These are phyloP conservation scores for Pichia norvegensis DNA, from an alignment of 1,139 yeast genomes.

Conservation along the genomic window DNA sequence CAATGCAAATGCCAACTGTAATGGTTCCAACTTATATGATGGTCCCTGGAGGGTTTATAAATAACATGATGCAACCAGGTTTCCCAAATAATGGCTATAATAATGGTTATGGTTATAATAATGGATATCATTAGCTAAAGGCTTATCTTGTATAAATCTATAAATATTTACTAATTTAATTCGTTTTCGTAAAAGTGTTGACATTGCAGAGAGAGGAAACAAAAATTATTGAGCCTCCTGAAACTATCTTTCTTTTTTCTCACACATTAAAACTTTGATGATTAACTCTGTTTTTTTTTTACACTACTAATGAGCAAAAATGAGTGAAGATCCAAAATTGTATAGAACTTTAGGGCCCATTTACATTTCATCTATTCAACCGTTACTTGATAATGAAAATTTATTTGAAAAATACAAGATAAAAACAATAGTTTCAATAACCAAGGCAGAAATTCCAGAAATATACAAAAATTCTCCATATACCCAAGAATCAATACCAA, in stretches of 20 bases:
- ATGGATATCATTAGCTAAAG: neutral
- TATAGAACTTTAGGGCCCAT: conserved; percentile 57
- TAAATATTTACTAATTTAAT: neutral
- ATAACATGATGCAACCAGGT: conserved; percentile 6
- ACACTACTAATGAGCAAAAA: neutral
- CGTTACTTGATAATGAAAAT: conserved; percentile 40
- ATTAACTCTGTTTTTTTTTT: neutral
- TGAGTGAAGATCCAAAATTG: conserved; percentile 14
- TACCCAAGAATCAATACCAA: conserved; percentile 52
- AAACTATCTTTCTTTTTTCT: too few relatives aligned
- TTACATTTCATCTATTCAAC: conserved; percentile 52
- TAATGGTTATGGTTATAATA: neutral
- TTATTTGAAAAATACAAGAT: conserved; percentile 42
- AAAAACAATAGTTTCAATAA: conserved; percentile 60
- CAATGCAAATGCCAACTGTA: conserved; percentile 2
- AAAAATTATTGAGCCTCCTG: too few relatives aligned
- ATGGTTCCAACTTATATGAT: conserved; percentile 3
- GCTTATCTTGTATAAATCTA: neutral
- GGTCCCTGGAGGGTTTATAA: conserved; percentile 18
- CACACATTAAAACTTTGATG: too few relatives aligned
- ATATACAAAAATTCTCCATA: conserved; percentile 37
- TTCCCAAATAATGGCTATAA: neutral
- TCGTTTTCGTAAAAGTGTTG: too few relatives aligned
- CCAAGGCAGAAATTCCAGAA: conserved; percentile 56
- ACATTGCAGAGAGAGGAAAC: too few relatives aligned